A percentile compares a stretch with the other conserved stretches of the same genome.
Conservation (phyloP, 208 protist species). For the Blastocrithidia nonstop region DNA sequence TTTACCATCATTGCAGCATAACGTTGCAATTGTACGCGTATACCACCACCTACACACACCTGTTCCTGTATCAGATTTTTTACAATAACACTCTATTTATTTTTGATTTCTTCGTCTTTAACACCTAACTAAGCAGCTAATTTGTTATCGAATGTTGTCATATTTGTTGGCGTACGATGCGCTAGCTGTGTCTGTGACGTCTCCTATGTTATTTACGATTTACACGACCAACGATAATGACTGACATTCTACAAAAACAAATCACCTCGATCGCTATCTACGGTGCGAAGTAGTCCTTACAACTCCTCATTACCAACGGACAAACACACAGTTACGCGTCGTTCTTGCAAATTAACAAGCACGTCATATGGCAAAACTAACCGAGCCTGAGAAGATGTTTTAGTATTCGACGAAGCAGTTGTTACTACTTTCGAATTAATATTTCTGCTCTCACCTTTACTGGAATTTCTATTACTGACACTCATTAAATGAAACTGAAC, state of each 20-base stretch:
- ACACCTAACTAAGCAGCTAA: not conserved
- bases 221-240: conserved; percentile 29
- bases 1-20: conserved; percentile 48
- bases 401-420: no score
- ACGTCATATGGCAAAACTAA: conserved; percentile 62
- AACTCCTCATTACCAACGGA: conserved; percentile 34
- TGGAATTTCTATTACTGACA: no score
- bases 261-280: conserved; percentile 58
- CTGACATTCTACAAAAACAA: conserved; percentile 52
- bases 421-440: no score
- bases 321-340: conserved; percentile 57
- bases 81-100: not conserved
- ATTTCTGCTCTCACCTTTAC: no score
- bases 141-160: not conserved
- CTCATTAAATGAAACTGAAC: not conserved
- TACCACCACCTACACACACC: conserved; percentile 15
- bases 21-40: conserved; percentile 18
- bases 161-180: not conserved
- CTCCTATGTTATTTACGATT: no score
- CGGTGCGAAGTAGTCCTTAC: conserved; percentile 37
- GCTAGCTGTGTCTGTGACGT: no score
- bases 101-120: not conserved
- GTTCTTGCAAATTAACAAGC: conserved; percentile 40
- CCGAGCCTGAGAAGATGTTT: no score
- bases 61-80: conserved; percentile 4